These are phyloP conservation scores for Crithidia brevicula DNA, from an alignment of 208 protist species.

Conservation along the genomic window DNA sequence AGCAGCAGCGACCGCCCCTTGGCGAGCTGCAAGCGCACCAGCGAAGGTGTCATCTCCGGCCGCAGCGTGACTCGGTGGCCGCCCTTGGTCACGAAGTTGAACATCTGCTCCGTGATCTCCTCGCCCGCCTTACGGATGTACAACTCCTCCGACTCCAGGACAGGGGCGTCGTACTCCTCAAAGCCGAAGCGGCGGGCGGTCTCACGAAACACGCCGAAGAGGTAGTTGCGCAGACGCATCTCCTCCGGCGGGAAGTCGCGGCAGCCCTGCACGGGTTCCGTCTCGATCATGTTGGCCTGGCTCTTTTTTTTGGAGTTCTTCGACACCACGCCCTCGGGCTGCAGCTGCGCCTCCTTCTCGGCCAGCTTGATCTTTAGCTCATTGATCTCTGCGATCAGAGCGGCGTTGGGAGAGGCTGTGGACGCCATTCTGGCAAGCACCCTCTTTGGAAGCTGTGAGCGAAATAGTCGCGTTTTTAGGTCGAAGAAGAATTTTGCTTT, in stretches of 20 bases:
- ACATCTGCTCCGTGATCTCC: slow-evolving; percentile 97
- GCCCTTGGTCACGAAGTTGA: slow-evolving; percentile 96
- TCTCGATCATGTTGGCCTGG: slow-evolving; percentile 86
- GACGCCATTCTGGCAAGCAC: slow-evolving; percentile 18
- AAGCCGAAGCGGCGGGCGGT: slow-evolving; percentile 90
- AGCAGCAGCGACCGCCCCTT: slow-evolving; percentile 90
- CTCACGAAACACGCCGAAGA: slow-evolving; percentile 92
- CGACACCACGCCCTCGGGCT: slow-evolving; percentile 39
- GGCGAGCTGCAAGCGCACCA: slow-evolving; percentile 91
- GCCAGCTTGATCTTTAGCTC: slow-evolving; percentile 60
- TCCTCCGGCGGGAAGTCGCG: slow-evolving; percentile 96
- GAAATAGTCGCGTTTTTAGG: slow-evolving; percentile 32
- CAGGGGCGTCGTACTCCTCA: slow-evolving; percentile 97
- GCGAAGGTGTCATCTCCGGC: slow-evolving; percentile 96
- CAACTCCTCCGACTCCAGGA: slow-evolving; percentile 93
- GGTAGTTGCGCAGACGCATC: slow-evolving; percentile 91
- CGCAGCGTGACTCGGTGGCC: slow-evolving; percentile 92
- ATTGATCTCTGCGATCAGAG: slow-evolving; percentile 67
- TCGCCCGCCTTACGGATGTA: slow-evolving; percentile 96
- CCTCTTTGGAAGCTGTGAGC: slow-evolving; percentile 11
- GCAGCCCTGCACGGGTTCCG: slow-evolving; percentile 93
- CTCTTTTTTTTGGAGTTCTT: slow-evolving; percentile 93
- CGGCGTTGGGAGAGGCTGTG: slow-evolving; percentile 33
- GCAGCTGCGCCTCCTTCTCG: slow-evolving; percentile 51
- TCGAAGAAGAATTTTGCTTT: too few relatives aligned